Conservation (phyloP, 2,329 filamentous ascomycete genomes). For the Celoporthe dispersa region DNA sequence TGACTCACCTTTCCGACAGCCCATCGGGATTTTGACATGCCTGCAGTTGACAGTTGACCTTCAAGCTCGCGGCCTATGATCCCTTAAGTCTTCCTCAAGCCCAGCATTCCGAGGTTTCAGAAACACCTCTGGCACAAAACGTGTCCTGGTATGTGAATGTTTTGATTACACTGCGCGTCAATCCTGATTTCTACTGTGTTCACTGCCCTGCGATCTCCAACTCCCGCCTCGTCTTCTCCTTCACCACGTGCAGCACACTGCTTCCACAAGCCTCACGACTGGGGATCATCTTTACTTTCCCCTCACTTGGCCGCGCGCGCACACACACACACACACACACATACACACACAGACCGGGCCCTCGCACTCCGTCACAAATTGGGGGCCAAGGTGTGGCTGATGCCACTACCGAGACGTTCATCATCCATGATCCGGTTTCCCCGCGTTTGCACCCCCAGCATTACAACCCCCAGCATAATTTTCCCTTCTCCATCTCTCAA, state of each 20-base stretch:
- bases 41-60: neutral
- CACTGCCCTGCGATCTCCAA: constrained; percentile 13
- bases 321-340: neutral
- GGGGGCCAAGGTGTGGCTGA: constrained; percentile 13
- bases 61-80: constrained; percentile 13
- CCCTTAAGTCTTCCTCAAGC: neutral
- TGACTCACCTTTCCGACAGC: constrained; percentile 3
- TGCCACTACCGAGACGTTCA: constrained; percentile 20
- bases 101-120: neutral
- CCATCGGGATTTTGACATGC: constrained; percentile 15
- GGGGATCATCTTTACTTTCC: constrained; percentile 6
- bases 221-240: constrained; percentile 8
- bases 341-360: neutral
- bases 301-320: neutral
- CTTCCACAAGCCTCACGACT: neutral
- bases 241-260: neutral
- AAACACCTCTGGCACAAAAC: neutral
- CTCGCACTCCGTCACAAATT: neutral
- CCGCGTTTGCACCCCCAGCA: constrained; percentile 13
- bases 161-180: neutral
- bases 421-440: constrained; percentile 21
- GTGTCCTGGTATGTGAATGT: constrained; percentile 10
- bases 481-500: constrained; percentile 3
- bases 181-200: neutral
- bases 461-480: neutral